Evolutionary conservation across 2,329 filamentous ascomycete species (phyloP).

Genomic region (Penicillium psychrosexuale): DNA sequence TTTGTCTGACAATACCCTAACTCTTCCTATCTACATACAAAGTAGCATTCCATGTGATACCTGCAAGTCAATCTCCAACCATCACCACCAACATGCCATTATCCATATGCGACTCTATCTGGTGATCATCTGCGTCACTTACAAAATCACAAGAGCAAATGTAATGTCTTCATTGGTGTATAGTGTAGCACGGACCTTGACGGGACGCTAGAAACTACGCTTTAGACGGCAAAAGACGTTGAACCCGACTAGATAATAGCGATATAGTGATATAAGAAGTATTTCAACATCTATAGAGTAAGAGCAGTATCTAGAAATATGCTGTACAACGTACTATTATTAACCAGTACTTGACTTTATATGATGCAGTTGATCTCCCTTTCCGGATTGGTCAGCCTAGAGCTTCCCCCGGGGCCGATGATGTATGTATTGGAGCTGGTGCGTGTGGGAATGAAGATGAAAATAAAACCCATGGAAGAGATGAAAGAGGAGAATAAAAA

Average conservation of each 20-base stretch:
- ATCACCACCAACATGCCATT: background rate
- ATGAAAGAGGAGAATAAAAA: background rate
- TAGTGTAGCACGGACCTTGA: constrained; percentile 14
- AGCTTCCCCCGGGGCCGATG: constrained; percentile 11
- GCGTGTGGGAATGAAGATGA: background rate
- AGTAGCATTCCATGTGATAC: background rate
- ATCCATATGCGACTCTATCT: constrained; percentile 3
- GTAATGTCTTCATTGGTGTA: constrained; percentile 12
- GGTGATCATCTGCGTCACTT: constrained; percentile 24
- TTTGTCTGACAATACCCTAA: too few relatives aligned
- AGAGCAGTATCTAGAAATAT: background rate
- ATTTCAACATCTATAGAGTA: background rate
- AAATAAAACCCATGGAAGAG: background rate
- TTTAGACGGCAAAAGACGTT: background rate
- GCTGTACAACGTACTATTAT: background rate
- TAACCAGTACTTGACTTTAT: background rate
- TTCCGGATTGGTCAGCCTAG: constrained; percentile 16
- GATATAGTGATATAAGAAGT: background rate
- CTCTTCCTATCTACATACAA: too few relatives aligned
- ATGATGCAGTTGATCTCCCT: constrained; percentile 3
- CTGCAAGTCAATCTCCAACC: background rate
- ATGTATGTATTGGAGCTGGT: constrained; percentile 10
- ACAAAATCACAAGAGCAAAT: constrained; percentile 12
- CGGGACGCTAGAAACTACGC: background rate
- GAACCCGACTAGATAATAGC: background rate